These are phyloP conservation scores for Pestalotiopsis sp. DNA, from an alignment of 2,329 filamentous ascomycete species.

Conservation along the genomic window DNA sequence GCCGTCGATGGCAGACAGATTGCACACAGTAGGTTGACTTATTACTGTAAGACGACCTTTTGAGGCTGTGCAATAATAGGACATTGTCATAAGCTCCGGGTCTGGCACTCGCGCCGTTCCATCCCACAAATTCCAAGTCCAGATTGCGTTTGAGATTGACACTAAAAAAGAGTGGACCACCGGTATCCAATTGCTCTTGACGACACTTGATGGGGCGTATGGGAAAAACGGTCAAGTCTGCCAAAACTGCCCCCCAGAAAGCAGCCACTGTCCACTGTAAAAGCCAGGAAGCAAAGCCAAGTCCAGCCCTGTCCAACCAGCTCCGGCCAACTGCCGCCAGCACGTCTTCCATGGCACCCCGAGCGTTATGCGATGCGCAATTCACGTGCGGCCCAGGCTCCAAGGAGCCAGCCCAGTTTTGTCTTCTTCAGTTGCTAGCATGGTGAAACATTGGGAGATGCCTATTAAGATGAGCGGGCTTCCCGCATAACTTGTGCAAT, in stretches of 20 bases:
- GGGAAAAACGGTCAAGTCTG: no score
- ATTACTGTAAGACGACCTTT: background rate
- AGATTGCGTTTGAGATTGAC: slow-evolving; percentile 13
- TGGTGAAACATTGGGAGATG: background rate
- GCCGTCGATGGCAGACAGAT: background rate
- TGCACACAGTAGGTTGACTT: background rate
- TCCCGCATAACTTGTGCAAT: background rate
- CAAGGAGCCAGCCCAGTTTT: background rate
- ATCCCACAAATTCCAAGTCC: background rate
- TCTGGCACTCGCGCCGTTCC: background rate
- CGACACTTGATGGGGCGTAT: background rate
- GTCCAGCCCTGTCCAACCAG: background rate
- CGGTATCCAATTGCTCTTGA: background rate
- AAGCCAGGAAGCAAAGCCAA: background rate
- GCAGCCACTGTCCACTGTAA: background rate
- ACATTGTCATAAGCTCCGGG: background rate
- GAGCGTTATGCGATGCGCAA: background rate
- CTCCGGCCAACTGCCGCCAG: background rate
- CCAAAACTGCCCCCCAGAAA: no score
- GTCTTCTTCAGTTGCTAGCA: background rate
- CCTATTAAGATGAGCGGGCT: background rate
- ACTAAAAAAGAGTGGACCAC: slow-evolving; percentile 10
- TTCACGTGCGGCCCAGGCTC: background rate
- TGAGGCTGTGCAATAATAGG: background rate
- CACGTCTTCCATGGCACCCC: background rate